Evolutionary conservation across 768 basidiomycete species (phyloP).

Genomic region (Panellus pusillus): DNA sequence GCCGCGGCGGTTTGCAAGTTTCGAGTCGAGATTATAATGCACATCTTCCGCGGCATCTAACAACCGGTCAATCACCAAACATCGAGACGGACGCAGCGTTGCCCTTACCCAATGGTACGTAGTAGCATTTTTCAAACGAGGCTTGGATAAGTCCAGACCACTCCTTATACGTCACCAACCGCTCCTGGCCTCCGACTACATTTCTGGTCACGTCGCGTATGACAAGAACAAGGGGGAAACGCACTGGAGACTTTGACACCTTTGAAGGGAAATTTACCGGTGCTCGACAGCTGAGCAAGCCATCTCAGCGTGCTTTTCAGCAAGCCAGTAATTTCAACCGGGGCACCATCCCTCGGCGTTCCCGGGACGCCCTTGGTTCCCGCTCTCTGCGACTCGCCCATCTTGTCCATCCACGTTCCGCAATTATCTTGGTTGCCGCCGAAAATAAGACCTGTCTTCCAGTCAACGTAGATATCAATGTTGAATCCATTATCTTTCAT

Average conservation of each 20-base stretch:
- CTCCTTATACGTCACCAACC: constrained; percentile 81
- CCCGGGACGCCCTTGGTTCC: constrained; percentile 96
- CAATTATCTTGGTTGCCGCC: constrained; percentile 88
- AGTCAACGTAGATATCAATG: constrained; percentile 92
- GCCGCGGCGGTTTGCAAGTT: constrained; percentile 81
- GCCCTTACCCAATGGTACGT: constrained; percentile 74
- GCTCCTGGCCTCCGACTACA: constrained; percentile 68
- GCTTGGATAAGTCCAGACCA: constrained; percentile 84
- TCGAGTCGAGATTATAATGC: constrained; percentile 67
- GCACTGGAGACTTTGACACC: constrained; percentile 81
- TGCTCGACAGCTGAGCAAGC: constrained; percentile 66
- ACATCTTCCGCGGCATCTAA: constrained; percentile 71
- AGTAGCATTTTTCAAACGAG: constrained; percentile 90
- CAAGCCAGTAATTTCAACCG: constrained; percentile 92
- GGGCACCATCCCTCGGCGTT: constrained; percentile 93
- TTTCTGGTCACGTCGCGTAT: constrained; percentile 1
- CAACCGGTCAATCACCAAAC: neutral
- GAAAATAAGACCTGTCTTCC: constrained; percentile 86
- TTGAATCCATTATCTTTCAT: constrained; percentile 94
- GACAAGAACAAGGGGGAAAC: constrained; percentile 29
- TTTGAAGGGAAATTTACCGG: constrained; percentile 82
- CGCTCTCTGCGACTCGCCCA: constrained; percentile 91
- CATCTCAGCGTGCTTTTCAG: constrained; percentile 92
- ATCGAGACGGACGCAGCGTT: neutral
- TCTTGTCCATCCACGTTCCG: constrained; percentile 99